Evolutionary conservation across 2,329 filamentous ascomycete genomes (phyloP).

Genomic region (Botrytis tulipae): DNA sequence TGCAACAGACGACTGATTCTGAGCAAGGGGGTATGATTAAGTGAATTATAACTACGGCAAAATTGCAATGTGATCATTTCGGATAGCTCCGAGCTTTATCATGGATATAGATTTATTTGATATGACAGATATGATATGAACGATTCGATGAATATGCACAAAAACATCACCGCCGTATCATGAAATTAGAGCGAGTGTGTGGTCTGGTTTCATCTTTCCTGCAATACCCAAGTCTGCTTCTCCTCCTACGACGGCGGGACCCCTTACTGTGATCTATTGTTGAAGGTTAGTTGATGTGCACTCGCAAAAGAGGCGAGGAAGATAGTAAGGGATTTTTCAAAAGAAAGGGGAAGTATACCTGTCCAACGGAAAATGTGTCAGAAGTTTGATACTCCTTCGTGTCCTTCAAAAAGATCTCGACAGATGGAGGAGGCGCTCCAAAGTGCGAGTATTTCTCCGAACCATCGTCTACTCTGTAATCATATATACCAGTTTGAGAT

Average conservation of each 20-base stretch:
- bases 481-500: constrained; percentile 82
- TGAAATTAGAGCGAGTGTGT: constrained; percentile 58
- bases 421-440: constrained; percentile 73
- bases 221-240: constrained; percentile 62
- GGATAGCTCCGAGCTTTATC: constrained; percentile 1
- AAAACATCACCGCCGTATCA: background rate
- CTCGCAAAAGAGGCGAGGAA: constrained; percentile 19
- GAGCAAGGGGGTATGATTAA: background rate
- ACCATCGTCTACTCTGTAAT: constrained; percentile 64
- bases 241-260: constrained; percentile 69
- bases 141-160: constrained; percentile 2
- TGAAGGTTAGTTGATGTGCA: background rate
- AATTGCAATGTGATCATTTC: background rate
- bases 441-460: constrained; percentile 61
- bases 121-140: constrained; percentile 6
- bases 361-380: constrained; percentile 59
- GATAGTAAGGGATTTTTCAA: background rate
- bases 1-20: background rate
- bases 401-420: constrained; percentile 75
- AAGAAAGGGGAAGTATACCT: constrained; percentile 49
- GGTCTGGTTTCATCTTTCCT: constrained; percentile 67
- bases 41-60: background rate
- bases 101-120: constrained; percentile 4
- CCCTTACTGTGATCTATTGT: constrained; percentile 64
- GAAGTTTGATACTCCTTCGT: constrained; percentile 59